Percentiles rank a stretch among this genome's conserved stretches.
Evolutionary conservation across 2,329 filamentous ascomycete genomes (phyloP).

Genomic region (Phialophora chinensis): DNA sequence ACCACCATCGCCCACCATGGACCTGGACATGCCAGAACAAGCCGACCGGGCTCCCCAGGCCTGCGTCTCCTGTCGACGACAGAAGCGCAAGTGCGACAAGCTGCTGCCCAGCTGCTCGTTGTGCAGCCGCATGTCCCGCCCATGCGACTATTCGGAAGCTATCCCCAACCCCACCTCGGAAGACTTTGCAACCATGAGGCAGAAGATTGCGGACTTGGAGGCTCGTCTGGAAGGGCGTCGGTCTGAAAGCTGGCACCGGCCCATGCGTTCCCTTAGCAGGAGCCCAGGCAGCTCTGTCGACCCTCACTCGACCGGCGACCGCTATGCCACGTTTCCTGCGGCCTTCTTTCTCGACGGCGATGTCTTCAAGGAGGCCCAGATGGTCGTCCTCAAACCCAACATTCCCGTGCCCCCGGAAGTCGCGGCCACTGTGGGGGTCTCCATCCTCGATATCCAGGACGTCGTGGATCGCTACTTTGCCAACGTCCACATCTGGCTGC

Average conservation of each 20-base stretch:
- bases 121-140: slow-evolving; percentile 48
- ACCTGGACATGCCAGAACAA: slow-evolving; percentile 18
- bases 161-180: slow-evolving; percentile 31
- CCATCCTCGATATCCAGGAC: slow-evolving; percentile 36
- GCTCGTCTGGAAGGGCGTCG: slow-evolving; percentile 31
- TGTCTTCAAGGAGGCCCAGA: slow-evolving; percentile 30
- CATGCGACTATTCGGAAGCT: slow-evolving; percentile 39
- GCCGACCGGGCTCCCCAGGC: slow-evolving; percentile 47
- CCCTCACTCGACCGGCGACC: slow-evolving; percentile 5
- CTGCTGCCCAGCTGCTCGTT: slow-evolving; percentile 55
- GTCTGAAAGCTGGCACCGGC: slow-evolving; percentile 31
- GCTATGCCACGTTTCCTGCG: slow-evolving; percentile 29
- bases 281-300: slow-evolving; percentile 21
- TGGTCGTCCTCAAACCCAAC: slow-evolving; percentile 28
- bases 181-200: slow-evolving; percentile 32
- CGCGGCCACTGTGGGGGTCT: slow-evolving; percentile 32
- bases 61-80: slow-evolving; percentile 53
- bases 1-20: slow-evolving; percentile 20
- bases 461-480: slow-evolving; percentile 38
- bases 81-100: slow-evolving; percentile 63
- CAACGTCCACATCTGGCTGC: slow-evolving; percentile 41
- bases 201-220: slow-evolving; percentile 38
- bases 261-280: slow-evolving; percentile 26
- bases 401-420: slow-evolving; percentile 33
- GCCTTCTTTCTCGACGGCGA: slow-evolving; percentile 39